Conservation (phyloP, 2,329 filamentous ascomycete genomes). For the Fusarium verticillioides region DNA sequence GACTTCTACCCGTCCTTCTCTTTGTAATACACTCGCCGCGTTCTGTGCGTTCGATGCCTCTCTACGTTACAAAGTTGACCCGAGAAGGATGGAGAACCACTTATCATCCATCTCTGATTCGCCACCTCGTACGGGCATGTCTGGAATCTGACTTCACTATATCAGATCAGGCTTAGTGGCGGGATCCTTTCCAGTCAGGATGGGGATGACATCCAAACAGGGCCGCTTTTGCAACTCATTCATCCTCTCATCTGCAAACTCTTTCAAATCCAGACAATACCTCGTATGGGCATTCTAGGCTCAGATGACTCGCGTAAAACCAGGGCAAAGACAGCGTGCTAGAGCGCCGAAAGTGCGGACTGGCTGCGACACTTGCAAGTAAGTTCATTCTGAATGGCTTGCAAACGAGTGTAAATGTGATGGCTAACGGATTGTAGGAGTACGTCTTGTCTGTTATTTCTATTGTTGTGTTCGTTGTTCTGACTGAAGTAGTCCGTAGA, state of each 20-base stretch:
- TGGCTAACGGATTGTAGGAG: constrained; percentile 3
- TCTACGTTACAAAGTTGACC: background rate
- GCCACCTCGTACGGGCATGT: background rate
- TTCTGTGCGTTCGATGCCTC: background rate
- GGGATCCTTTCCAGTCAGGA: background rate
- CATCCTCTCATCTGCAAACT: background rate
- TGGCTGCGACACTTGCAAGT: constrained; percentile 31
- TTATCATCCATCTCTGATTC: background rate
- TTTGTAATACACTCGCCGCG: background rate
- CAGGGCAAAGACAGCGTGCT: constrained; percentile 9
- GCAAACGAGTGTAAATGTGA: fast-evolving
- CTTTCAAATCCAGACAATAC: too few relatives aligned
- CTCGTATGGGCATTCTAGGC: background rate
- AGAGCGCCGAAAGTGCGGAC: constrained; percentile 16
- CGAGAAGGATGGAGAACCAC: background rate
- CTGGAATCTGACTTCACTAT: background rate
- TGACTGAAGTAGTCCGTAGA: background rate
- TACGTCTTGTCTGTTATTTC: background rate
- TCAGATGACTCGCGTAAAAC: constrained; percentile 24
- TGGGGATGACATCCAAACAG: background rate
- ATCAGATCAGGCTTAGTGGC: background rate
- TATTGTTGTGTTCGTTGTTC: fast-evolving
- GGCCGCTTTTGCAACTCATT: background rate
- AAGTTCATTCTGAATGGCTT: background rate
- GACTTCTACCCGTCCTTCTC: background rate